Conservation (phyloP, 2,329 filamentous ascomycete genomes). For the Diaporthe citriasiana region DNA sequence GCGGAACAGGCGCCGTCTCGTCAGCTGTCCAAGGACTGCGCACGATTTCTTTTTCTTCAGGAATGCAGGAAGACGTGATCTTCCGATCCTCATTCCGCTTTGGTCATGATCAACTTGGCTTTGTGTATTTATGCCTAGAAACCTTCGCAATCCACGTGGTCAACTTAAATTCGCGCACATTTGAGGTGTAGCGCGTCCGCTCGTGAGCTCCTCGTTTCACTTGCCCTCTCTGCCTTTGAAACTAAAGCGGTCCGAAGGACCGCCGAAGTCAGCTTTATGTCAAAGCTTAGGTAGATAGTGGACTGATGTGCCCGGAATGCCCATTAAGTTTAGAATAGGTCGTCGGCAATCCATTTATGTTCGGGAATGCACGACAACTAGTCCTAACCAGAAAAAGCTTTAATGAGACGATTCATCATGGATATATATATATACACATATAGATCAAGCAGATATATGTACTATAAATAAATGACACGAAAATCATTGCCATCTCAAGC, state of each 20-base stretch:
- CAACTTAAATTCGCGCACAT: too few species aligned
- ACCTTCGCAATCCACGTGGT: too few species aligned
- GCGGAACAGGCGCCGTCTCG: not conserved
- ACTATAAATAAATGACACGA: not conserved
- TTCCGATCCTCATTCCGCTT: not conserved
- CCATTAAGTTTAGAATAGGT: not conserved
- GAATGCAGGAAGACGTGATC: not conserved
- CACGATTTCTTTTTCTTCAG: not conserved
- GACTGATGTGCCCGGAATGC: slow-evolving; percentile 2
- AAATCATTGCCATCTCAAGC: not conserved
- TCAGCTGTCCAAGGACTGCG: not conserved
- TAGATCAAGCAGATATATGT: too few species aligned
- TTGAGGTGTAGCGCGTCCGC: too few species aligned
- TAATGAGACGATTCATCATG: too few species aligned
- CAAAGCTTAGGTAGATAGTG: not conserved
- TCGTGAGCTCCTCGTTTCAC: too few species aligned
- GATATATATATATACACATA: too few species aligned
- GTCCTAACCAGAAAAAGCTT: not conserved
- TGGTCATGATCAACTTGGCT: not conserved
- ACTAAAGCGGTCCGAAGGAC: not conserved
- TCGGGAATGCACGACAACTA: not conserved
- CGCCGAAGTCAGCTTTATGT: not conserved
- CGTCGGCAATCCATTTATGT: not conserved
- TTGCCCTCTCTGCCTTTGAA: not conserved
- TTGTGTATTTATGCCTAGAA: not conserved